These are phyloP conservation scores for Tetracladium setigerum DNA, from an alignment of 495 filamentous ascomycete species.

Conservation along the genomic window DNA sequence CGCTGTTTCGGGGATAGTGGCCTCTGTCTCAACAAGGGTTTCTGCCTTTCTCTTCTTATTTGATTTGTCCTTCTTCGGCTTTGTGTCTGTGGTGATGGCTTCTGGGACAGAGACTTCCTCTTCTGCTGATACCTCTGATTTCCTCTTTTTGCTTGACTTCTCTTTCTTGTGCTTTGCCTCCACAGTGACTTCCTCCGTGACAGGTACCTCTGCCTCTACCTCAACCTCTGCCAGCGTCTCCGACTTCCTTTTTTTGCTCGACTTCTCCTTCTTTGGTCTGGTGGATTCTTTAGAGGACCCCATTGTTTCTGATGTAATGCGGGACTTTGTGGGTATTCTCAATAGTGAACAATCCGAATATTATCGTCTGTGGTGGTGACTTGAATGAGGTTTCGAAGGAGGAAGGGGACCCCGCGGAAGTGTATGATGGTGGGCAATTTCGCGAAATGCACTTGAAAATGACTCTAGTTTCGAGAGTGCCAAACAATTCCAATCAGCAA, in stretches of 20 bases:
- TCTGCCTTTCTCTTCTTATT: constrained; percentile 21
- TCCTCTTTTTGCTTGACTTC: constrained; percentile 8
- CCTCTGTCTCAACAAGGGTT: not conserved
- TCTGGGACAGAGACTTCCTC: not conserved
- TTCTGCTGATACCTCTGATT: not conserved
- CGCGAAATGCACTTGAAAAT: no score
- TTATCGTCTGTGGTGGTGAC: no score
- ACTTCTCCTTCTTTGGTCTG: constrained; percentile 11
- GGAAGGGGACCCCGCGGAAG: no score
- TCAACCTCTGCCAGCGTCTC: not conserved
- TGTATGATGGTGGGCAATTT: no score
- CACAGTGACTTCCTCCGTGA: not conserved
- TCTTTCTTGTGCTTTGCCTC: constrained; percentile 1
- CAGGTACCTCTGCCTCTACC: not conserved
- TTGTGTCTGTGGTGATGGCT: not conserved
- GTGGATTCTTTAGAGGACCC: not conserved
- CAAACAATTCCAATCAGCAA: no score
- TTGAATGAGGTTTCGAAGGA: no score
- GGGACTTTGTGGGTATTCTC: no score
- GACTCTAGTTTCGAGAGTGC: no score
- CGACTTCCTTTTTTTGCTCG: constrained; percentile 2
- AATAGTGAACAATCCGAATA: no score
- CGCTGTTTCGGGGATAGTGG: not conserved
- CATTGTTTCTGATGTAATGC: not conserved
- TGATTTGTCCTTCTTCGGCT: constrained; percentile 18